Conservation (phyloP, 192 early-diverging fungal species). For the Coemansia sp. region DNA sequence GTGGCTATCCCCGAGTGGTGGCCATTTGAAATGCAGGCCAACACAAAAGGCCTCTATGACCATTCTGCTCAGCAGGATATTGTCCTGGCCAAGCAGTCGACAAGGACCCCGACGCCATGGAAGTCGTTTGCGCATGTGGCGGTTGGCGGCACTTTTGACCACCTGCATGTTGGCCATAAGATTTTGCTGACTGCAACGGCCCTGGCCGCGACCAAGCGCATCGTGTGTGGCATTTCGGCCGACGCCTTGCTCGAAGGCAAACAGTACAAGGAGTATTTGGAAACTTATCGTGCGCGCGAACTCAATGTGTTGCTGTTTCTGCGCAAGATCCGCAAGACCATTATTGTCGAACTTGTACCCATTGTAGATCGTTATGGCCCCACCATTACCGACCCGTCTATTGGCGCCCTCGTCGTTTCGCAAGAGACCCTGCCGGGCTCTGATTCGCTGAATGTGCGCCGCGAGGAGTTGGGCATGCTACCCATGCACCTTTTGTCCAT, state of each 20-base stretch:
- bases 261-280: slow-evolving; percentile 63
- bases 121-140: slow-evolving; percentile 37
- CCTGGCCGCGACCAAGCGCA: slow-evolving; percentile 62
- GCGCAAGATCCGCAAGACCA: slow-evolving; percentile 40
- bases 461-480: slow-evolving; percentile 54
- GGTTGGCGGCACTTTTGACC: slow-evolving; percentile 96
- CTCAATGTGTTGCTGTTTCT: slow-evolving; percentile 63
- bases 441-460: slow-evolving; percentile 70
- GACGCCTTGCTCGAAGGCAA: slow-evolving; percentile 70
- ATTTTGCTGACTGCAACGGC: slow-evolving; percentile 82
- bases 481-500: slow-evolving; percentile 68
- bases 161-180: slow-evolving; percentile 93
- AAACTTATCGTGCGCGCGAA: slow-evolving; percentile 63
- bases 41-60: background rate
- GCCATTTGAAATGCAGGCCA: slow-evolving; percentile 24
- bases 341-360: slow-evolving; percentile 58
- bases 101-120: slow-evolving; percentile 25
- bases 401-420: slow-evolving; percentile 81
- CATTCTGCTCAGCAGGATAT: background rate
- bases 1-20: slow-evolving; percentile 36
- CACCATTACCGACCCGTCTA: slow-evolving; percentile 64
- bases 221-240: slow-evolving; percentile 70
- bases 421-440: slow-evolving; percentile 78
- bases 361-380: slow-evolving; percentile 87
- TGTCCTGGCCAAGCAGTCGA: background rate